phyloP scores from a whole-genome alignment of 306 rosid genomes.

The Vicia faba region DNA sequence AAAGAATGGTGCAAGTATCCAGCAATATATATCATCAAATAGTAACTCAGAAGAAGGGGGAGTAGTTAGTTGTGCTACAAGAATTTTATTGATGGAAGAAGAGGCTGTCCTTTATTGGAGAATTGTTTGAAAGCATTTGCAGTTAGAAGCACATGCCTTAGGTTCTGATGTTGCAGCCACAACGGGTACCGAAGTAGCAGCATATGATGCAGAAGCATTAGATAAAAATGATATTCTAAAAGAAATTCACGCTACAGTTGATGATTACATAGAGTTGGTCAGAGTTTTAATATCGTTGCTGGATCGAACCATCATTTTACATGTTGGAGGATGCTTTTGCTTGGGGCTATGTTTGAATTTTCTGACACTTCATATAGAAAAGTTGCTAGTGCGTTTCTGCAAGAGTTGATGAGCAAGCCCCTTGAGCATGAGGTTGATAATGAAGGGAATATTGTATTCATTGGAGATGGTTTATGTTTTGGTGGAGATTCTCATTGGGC shows the following conservation, averaged over 20 bases:
- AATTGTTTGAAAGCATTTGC: conserved; percentile 69
- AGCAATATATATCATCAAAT: conserved; percentile 46
- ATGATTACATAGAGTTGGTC: conserved; percentile 77
- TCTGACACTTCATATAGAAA: conserved; percentile 84
- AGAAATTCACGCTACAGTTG: conserved; percentile 77
- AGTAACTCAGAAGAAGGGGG: conserved; percentile 47
- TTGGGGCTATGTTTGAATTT: conserved; percentile 83
- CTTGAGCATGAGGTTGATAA: conserved; percentile 80
- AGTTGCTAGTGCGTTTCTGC: conserved; percentile 73
- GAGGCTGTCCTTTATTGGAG: conserved; percentile 90
- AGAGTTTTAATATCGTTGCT: conserved; percentile 76
- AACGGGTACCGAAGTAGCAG: conserved; percentile 91
- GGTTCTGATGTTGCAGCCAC: conserved; percentile 94
- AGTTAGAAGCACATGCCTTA: too few relatives aligned
- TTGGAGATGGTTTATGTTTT: conserved; percentile 90
- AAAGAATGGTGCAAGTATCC: conserved; percentile 61
- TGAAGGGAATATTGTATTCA: conserved; percentile 74
- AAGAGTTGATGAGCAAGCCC: conserved; percentile 77
- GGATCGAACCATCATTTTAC: conserved; percentile 78
- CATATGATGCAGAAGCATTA: conserved; percentile 94
- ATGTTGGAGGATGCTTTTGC: conserved; percentile 83
- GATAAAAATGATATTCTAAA: conserved; percentile 81
- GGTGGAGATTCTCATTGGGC: conserved; percentile 91
- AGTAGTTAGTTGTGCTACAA: conserved; percentile 41
- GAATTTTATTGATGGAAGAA: conserved; percentile 73